Conservation (phyloP, 2,329 filamentous ascomycete species). For the Cytospora schulzeri region DNA sequence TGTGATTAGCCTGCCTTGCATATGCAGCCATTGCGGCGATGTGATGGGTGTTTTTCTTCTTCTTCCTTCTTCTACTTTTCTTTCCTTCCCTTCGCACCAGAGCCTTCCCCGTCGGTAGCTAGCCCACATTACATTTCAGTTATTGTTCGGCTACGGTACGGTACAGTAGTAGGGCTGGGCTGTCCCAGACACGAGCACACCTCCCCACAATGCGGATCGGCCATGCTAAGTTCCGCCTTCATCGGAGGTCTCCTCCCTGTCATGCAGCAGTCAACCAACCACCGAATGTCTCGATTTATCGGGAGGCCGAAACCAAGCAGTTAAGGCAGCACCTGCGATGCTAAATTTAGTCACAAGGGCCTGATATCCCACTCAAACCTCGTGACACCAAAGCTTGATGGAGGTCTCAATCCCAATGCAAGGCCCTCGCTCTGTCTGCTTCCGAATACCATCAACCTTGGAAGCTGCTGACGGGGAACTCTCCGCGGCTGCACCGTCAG, state of each 20-base stretch:
- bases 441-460: not conserved
- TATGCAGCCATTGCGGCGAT: conserved; percentile 16
- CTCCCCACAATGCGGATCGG: not conserved
- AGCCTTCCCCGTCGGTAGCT: conserved; percentile 23
- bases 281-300: not conserved
- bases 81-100: not conserved
- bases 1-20: conserved; percentile 19
- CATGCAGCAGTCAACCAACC: not conserved
- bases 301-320: too few species aligned
- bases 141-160: conserved; percentile 1
- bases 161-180: conserved; percentile 2
- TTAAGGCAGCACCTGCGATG: not conserved
- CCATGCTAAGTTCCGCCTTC: not conserved
- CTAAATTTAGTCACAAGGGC: not conserved
- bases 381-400: not conserved
- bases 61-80: not conserved
- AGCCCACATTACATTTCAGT: not conserved
- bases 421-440: not conserved
- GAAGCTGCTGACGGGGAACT: not conserved
- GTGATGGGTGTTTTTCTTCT: conserved; percentile 3
- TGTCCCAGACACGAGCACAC: conserved; percentile 1
- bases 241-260: not conserved
- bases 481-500: not conserved
- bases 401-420: not conserved
- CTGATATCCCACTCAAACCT: not conserved